Conservation (phyloP, 305 asterid genomes). For the Plantago lanceolata region DNA sequence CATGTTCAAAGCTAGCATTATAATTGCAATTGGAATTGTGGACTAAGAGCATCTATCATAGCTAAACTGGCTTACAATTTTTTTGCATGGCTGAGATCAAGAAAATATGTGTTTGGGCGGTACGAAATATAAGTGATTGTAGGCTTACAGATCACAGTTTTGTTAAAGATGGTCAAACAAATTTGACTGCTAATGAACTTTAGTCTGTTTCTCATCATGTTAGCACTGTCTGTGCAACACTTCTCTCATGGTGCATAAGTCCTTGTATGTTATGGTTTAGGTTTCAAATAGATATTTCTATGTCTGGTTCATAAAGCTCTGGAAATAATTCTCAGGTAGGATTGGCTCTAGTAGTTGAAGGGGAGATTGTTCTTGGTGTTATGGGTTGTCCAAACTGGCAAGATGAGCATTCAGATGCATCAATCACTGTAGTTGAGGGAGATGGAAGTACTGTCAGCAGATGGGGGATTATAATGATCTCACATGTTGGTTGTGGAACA, state of each 20-base stretch:
- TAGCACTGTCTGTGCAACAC: conserved; percentile 4
- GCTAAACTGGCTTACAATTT: too few relatives aligned
- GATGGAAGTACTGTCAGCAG: conserved; percentile 30
- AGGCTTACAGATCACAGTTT: too few relatives aligned
- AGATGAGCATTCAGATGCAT: conserved; percentile 30
- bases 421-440: conserved; percentile 28
- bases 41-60: background rate
- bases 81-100: too few relatives aligned
- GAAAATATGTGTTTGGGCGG: too few relatives aligned
- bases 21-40: background rate
- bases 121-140: too few relatives aligned
- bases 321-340: conserved; percentile 67
- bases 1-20: too few relatives aligned
- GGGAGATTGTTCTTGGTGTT: conserved; percentile 84
- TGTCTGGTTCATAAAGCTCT: background rate
- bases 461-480: conserved; percentile 69
- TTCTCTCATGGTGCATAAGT: background rate
- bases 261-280: conserved; percentile 3
- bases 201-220: conserved; percentile 3
- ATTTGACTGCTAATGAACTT: too few relatives aligned
- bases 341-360: conserved; percentile 84
- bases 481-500: conserved; percentile 88
- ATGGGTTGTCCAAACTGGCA: conserved; percentile 98
- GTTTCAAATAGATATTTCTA: background rate
- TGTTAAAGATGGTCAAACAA: too few relatives aligned